phyloP scores from a whole-genome alignment of 31 red algal genomes.

The Porphyra umbilicalis region DNA sequence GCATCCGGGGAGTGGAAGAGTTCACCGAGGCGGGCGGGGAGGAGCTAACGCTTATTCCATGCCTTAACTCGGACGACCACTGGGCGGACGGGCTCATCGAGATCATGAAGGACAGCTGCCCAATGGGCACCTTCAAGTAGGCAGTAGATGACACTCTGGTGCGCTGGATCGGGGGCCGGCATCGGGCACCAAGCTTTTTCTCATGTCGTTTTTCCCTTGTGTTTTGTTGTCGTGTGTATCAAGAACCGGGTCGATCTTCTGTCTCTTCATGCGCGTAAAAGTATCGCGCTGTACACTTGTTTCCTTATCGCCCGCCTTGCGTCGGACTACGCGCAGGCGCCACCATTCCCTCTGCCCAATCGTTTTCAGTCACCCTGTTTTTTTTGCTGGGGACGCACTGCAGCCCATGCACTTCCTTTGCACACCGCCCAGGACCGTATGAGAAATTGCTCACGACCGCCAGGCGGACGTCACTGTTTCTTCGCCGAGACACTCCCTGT shows the following conservation, averaged over 20 bases:
- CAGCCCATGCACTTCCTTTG: too few relatives aligned
- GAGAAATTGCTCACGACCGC: too few relatives aligned
- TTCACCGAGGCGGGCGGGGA: constrained; percentile 94
- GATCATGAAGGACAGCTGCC: constrained; percentile 94
- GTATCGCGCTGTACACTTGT: background rate
- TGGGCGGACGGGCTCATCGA: constrained; percentile 75
- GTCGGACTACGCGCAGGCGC: too few relatives aligned
- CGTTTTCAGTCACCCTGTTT: too few relatives aligned
- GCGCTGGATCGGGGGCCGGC: background rate
- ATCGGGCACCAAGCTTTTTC: background rate
- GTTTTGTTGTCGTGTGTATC: background rate
- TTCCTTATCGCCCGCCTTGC: too few relatives aligned
- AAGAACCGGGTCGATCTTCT: background rate
- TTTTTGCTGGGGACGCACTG: too few relatives aligned
- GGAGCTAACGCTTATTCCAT: constrained; percentile 70
- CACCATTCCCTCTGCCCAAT: too few relatives aligned
- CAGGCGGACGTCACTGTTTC: too few relatives aligned
- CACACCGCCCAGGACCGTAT: too few relatives aligned
- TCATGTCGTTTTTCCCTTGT: background rate
- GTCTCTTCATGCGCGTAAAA: background rate
- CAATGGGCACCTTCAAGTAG: constrained; percentile 67
- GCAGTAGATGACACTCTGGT: background rate
- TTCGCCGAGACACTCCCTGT: too few relatives aligned
- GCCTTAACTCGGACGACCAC: constrained; percentile 74
- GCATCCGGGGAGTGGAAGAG: constrained; percentile 78